These are phyloP conservation scores for Heracleum sosnowskyi DNA, from an alignment of 129 eudicot species.

Conservation along the genomic window DNA sequence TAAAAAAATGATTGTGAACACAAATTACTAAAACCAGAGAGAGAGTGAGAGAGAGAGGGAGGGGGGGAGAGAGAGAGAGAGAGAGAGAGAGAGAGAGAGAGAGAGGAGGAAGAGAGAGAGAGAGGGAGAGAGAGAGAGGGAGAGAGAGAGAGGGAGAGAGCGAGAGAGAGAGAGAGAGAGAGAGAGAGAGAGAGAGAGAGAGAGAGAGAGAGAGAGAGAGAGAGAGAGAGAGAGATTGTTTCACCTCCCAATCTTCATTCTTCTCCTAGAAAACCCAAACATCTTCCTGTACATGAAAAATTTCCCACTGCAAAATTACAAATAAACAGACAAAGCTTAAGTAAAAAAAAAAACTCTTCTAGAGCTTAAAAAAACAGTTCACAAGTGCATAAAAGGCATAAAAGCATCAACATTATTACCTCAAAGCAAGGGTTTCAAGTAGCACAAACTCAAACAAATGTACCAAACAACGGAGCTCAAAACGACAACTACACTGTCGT, in stretches of 20 bases:
- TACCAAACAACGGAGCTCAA: not conserved
- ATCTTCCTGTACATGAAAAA: conserved; percentile 17
- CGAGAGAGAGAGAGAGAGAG: too few species aligned
- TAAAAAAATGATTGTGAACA: not conserved
- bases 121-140: not conserved
- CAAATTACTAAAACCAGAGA: not conserved
- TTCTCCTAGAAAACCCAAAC: conserved; percentile 80
- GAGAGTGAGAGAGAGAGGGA: not conserved
- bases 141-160: not conserved
- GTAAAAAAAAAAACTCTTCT: not conserved
- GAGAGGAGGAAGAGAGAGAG: too few species aligned
- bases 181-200: too few species aligned
- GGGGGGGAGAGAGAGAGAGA: not conserved
- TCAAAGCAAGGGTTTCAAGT: conserved; percentile 6
- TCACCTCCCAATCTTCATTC: conserved; percentile 94
- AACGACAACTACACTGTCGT: not conserved
- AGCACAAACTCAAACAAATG: not conserved
- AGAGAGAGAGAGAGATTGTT: not conserved
- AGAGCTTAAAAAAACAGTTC: not conserved
- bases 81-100: too few species aligned
- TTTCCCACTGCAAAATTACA: conserved; percentile 1
- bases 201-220: too few species aligned
- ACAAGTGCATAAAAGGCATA: not conserved
- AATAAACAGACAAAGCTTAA: conserved; percentile 11
- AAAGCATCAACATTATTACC: conserved; percentile 5